Evolutionary conservation across 2,329 filamentous ascomycete genomes (phyloP), one percentile per base, ranked within the genome.

Genomic region (Helotiales sp.): DNA sequence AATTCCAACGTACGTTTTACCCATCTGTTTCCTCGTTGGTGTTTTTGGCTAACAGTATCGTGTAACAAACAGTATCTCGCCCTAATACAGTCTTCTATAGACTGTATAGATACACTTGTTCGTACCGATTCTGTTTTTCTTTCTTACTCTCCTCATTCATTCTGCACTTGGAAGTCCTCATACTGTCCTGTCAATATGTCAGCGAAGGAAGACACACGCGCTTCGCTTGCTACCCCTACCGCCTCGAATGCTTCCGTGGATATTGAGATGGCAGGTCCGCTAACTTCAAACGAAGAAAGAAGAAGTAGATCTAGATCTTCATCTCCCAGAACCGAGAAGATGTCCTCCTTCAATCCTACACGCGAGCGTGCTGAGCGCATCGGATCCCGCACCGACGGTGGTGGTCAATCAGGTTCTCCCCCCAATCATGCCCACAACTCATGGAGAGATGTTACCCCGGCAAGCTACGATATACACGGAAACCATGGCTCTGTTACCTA

Each of bases 221-320:
- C 38, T 17, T 44, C 58, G 17, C 29, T 38, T 22, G 30, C 30
- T 13, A 33, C 30, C 22, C 25, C 50, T 49, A 25, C 47, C 44
- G 47, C 47, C 15, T n/a, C 19, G 30, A 47, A 52, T 36, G 48
- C 55, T 24, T 33, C 48, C 54, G 40, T 34, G 15, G 60, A 66
- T 54, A 62, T 58, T 31, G 60, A 64, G 38, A 67, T 67, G 65
- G 62, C 52, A 33, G 58, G 55, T 40, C 54, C 61, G 40, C 65
- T 68, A 53, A 68, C 60, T 44, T 56, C 54, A 13, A 52, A 31
- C 31, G 59, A 56, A 55, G 50, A 63, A 19, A 30, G 56, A 15
- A 63, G 50, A 34, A 40, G 22, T 12, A 50, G 42, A 50, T 42
- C 56, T n/a, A 17, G 44, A 10, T 53, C 60, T 5, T 48, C 51